Evolutionary conservation across 805 yeast genomes (phyloP), one percentile per base, ranked within the genome.

Genomic region (Suhomyces kilbournensis): DNA sequence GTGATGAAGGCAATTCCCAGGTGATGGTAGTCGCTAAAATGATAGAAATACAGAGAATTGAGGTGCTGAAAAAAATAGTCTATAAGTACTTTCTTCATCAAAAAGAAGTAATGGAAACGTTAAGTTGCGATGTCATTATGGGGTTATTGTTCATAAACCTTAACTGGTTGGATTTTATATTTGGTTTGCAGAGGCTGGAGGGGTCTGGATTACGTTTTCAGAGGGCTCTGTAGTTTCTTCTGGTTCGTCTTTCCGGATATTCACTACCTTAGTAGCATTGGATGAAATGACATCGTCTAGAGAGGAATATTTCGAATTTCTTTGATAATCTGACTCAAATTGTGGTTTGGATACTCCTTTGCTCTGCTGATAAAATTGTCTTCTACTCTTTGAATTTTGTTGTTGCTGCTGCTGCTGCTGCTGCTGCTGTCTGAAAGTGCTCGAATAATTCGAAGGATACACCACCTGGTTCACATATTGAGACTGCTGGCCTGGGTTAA

Each of bases 281-380:
- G 57, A 51, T 42, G 39, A 32, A 22, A 54, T 39, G 32, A 54
- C 52, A 15, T 54, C 57, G 12, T 54, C 56, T 44, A 52, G 35
- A 14, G 51, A 47, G 4, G 46, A 50, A 14, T 47, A 22, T 20
- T 42, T 26, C 7, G 50, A 28, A n/a, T 45, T 22, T 46, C 48
- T 46, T 12, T 23, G 43, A 6, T 19, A 28, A 7, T 46, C 48
- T 4, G 43, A 34, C 15, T 46, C 48, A 9, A 9, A 38, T n/a
- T 42, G 45, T 2, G 44, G 48, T 23, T 46, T 46, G 4, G 43
- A 20, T 15, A 46, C 26, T 17, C 48, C 48, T 23, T 46, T 46
- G 15, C 8, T 34, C 19, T 46, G 48, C 25, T 46, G 48, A 34
- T 34, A 46, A n/a, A 19, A 40, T 8, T 40, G 50, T 48, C 50